Percentiles rank a stretch among this genome's conserved stretches.
These are phyloP conservation scores for Botrytis elliptica DNA, from an alignment of 2,329 filamentous ascomycete genomes.

Conservation along the genomic window DNA sequence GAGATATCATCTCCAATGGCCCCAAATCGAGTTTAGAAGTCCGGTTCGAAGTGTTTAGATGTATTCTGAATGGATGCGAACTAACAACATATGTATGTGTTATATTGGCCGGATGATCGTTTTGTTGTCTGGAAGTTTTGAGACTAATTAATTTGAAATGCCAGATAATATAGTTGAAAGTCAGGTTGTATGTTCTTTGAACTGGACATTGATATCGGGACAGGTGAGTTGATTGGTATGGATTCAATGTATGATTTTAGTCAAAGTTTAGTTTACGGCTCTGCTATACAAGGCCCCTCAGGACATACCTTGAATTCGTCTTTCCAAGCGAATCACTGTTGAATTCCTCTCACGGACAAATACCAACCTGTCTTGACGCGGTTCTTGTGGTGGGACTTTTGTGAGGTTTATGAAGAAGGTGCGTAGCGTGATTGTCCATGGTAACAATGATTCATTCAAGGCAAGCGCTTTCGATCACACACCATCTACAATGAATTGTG, in stretches of 20 bases:
- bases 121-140: background rate
- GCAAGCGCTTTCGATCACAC: background rate
- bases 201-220: background rate
- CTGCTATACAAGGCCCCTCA: background rate
- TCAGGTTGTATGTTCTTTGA: background rate
- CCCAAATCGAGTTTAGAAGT: background rate
- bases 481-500: background rate
- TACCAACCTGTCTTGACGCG: background rate
- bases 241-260: background rate
- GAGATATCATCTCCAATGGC: background rate
- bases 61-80: background rate
- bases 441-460: background rate
- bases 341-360: background rate
- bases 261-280: background rate
- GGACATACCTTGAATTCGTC: background rate
- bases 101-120: background rate
- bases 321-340: background rate
- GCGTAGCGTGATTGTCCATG: background rate
- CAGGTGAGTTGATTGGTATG: background rate
- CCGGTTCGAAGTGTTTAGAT: background rate
- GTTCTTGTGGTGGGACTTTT: background rate
- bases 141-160: background rate
- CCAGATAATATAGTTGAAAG: background rate
- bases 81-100: background rate
- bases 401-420: background rate